phyloP scores from a whole-genome alignment of 179 eudicot genomes.

The Corrigiola litoralis region DNA sequence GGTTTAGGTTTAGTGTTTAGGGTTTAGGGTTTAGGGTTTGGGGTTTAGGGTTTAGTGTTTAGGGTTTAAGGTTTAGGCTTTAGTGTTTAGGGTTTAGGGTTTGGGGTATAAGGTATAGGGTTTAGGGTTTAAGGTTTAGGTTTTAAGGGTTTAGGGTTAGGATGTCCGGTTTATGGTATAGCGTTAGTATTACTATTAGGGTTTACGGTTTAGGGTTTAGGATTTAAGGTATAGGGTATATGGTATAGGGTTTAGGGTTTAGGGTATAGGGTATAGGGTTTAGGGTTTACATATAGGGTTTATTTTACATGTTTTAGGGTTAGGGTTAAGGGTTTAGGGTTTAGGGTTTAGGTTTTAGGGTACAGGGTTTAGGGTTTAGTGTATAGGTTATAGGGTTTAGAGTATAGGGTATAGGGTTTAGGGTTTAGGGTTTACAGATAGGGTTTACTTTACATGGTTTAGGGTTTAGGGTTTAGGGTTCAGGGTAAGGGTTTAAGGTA shows the following conservation, averaged over 20 bases:
- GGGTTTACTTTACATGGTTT: too few relatives aligned
- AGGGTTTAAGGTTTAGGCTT: background rate
- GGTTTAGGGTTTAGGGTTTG: background rate
- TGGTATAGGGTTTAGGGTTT: too few relatives aligned
- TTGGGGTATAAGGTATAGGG: background rate
- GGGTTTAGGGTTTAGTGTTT: background rate
- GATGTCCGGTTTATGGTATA: background rate
- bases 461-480: slow-evolving; percentile 3
- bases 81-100: slow-evolving; percentile 1
- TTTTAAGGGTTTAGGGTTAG: background rate
- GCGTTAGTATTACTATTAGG: too few relatives aligned
- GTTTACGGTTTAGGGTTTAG: too few relatives aligned
- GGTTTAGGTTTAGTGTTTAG: background rate
- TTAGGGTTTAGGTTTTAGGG: too few relatives aligned
- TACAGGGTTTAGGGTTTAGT: slow-evolving; percentile 29
- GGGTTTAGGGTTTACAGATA: slow-evolving; percentile 14
- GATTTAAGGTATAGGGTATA: too few relatives aligned
- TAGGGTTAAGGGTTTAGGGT: slow-evolving; percentile 26
- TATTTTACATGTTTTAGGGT: slow-evolving; percentile 2
- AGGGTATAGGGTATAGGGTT: too few relatives aligned
- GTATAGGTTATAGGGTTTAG: slow-evolving; percentile 21
- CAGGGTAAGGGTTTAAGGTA: background rate
- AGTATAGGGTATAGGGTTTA: slow-evolving; percentile 10
- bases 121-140: background rate
- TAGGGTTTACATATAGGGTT: too few relatives aligned